phyloP scores from a whole-genome alignment of 331 rosid genomes.

The Acacia pycnantha region DNA sequence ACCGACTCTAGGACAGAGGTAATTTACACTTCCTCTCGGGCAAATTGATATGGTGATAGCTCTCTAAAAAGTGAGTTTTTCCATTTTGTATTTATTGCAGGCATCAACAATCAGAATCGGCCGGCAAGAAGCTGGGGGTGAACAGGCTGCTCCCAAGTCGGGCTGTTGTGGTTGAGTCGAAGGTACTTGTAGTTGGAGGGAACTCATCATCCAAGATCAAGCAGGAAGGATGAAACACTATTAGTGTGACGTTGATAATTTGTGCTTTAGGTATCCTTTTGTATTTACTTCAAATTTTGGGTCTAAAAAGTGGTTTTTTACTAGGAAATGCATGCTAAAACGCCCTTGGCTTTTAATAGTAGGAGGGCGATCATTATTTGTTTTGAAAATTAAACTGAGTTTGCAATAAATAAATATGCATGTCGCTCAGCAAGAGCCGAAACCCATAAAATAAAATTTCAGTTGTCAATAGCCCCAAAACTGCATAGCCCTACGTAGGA shows the following conservation, averaged over 20 bases:
- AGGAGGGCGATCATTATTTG: conserved; percentile 26
- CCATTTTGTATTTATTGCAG: conserved; percentile 38
- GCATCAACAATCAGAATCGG: conserved; percentile 72
- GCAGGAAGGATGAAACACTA: conserved; percentile 29
- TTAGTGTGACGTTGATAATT: conserved; percentile 21
- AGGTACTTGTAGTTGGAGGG: conserved; percentile 1
- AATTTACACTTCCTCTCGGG: conserved; percentile 22
- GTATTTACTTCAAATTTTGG: conserved; percentile 23
- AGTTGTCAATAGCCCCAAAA: not conserved
- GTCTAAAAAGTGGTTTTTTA: not conserved
- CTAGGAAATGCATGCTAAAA: not conserved
- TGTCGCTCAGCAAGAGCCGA: not conserved
- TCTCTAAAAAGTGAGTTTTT: not conserved
- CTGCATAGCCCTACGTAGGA: not conserved
- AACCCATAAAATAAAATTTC: not conserved
- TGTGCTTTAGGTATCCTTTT: conserved; percentile 24
- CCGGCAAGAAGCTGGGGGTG: conserved; percentile 48
- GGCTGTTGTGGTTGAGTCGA: conserved; percentile 74
- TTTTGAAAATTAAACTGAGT: not conserved
- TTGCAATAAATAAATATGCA: not conserved
- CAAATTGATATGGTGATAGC: not conserved
- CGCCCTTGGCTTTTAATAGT: conserved; percentile 22
- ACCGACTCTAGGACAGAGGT: conserved; percentile 76
- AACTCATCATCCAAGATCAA: conserved; percentile 13
- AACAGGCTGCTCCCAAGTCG: conserved; percentile 60